Evolutionary conservation across 2,329 filamentous ascomycete species (phyloP).

Genomic region (Ceratocystis cacaofunesta): DNA sequence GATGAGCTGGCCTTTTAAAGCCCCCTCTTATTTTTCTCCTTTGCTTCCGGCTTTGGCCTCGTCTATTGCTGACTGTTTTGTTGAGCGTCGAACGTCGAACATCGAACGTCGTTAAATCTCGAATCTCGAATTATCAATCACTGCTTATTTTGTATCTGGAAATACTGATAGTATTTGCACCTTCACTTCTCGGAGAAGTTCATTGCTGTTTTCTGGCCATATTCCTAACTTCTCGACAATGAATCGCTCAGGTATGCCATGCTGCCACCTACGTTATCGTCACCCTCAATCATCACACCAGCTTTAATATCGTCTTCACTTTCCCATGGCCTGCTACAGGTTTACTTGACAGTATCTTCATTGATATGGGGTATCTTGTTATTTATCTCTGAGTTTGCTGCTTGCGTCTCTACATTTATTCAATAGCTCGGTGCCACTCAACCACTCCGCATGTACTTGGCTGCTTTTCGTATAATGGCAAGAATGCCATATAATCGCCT

Average conservation of each 20-base stretch:
- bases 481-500: too few relatives aligned
- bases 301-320: too few relatives aligned
- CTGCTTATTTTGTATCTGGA: too few relatives aligned
- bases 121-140: too few relatives aligned
- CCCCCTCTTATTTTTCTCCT: not conserved
- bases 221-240: slow-evolving; percentile 1
- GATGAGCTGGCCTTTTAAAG: not conserved
- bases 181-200: not conserved
- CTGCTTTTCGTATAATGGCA: too few relatives aligned
- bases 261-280: not conserved
- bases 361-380: too few relatives aligned
- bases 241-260: slow-evolving; percentile 13
- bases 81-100: not conserved
- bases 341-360: too few relatives aligned
- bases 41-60: not conserved
- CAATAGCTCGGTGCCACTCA: too few relatives aligned
- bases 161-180: not conserved
- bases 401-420: too few relatives aligned
- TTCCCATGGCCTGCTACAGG: not conserved
- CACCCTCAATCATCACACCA: slow-evolving; percentile 14
- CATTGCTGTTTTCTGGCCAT: not conserved
- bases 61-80: not conserved
- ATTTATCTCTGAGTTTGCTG: too few relatives aligned
- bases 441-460: too few relatives aligned
- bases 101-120: not conserved